Base-by-base conservation (phyloP, 1,284 basidiomycete species). In the Cryptococcus sp. region DNA sequence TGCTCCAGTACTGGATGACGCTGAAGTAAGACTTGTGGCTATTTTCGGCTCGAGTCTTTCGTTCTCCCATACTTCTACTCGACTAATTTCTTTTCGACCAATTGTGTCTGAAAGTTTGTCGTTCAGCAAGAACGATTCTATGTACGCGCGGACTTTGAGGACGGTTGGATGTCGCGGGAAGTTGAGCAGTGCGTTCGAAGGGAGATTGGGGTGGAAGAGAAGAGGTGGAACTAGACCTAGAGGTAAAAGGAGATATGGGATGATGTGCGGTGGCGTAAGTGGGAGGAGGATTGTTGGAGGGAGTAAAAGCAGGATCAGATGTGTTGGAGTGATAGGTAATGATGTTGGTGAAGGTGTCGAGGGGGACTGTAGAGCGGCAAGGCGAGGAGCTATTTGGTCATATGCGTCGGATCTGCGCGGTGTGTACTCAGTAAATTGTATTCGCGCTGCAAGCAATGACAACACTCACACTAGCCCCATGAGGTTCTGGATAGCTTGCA, bases 401-500 rank as follows among this genome's bases (percentile, higher is more conserved):
- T 76, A 69, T 6, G 61, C 57, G 50, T 76, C 74, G 19, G 74
- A 75, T 17, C 74, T 75, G 46, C 16, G 34, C 3, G 29, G 34
- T 15, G 17, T 47, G 46, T n/a, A 3, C 40, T 57, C 25, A 46
- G 55, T 22, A 15, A 17, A 29, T 6, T 16, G 16, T 19, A 26
- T 26, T 10, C 15, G 44, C 34, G 25, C 22, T 37, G 11, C 25
- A 53, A 38, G n/a, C 3, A 47, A 22, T 26, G 40, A 48, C 23
- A 26, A 54, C 15, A 69, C 75, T 65, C 50, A 75, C 75, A 75
- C 61, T 15, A 73, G 55, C 7, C 77, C 78, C 78, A 80, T 78
- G 25, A 79, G 66, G 61, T 80, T 80, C 65, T 80, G 78, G 50
- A 80, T 79, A 3, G 76, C 78, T 55, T 79, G 78, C 19, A 80